Conservation (phyloP, 1,284 basidiomycete genomes). For the Ustilago lituana region DNA sequence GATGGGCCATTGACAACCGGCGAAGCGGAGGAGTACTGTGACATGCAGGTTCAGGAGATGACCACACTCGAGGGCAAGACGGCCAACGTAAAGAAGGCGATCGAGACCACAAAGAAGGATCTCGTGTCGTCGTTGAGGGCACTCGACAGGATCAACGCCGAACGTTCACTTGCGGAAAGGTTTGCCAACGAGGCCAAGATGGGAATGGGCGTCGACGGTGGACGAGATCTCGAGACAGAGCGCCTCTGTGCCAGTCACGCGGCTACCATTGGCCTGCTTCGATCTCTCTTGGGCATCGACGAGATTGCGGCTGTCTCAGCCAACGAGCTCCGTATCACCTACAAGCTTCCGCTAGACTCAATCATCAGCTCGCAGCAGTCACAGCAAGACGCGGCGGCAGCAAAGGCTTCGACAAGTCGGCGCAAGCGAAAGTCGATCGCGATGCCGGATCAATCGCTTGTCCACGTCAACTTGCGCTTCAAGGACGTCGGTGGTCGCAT, state of each 20-base stretch:
- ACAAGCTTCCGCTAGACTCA: constrained; percentile 39
- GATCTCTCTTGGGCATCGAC: constrained; percentile 46
- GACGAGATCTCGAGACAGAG: constrained; percentile 57
- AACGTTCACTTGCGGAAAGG: constrained; percentile 58
- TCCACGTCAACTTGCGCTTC: constrained; percentile 42
- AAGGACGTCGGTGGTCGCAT: constrained; percentile 48
- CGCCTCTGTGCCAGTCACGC: constrained; percentile 51
- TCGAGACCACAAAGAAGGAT: constrained; percentile 58
- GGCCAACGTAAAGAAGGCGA: constrained; percentile 37
- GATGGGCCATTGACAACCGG: constrained; percentile 53
- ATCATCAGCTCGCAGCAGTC: constrained; percentile 16
- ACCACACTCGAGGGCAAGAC: constrained; percentile 52
- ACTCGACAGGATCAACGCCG: constrained; percentile 56
- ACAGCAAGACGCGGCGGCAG: constrained; percentile 8
- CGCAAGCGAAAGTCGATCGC: constrained; percentile 47
- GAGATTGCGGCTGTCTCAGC: constrained; percentile 38
- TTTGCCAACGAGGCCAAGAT: constrained; percentile 57
- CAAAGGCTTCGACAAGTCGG: constrained; percentile 11
- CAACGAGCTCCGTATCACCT: constrained; percentile 44
- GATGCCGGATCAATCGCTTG: constrained; percentile 33
- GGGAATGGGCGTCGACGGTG: constrained; percentile 55
- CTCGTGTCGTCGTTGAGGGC: constrained; percentile 46
- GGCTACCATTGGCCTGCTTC: constrained; percentile 36
- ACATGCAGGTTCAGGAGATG: constrained; percentile 57
- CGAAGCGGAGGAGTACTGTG: constrained; percentile 55